These are phyloP conservation scores for Coriaria nepalensis DNA, from an alignment of 306 rosid species.

Conservation along the genomic window DNA sequence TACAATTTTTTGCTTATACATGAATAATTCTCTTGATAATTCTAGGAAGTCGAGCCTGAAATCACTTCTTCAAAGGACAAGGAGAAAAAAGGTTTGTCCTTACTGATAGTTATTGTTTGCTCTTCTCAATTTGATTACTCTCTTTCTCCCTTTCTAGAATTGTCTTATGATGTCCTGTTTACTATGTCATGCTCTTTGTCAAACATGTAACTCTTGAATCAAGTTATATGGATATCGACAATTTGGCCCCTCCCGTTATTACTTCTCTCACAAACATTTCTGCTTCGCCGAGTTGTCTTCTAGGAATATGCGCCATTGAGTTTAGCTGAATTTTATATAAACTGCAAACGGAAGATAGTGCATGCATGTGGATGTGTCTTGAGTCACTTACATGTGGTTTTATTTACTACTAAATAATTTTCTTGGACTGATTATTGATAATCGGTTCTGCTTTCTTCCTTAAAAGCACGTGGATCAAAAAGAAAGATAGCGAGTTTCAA, in stretches of 20 bases:
- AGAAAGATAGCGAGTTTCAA: conserved; percentile 55
- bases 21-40: conserved; percentile 9
- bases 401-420: too few species aligned
- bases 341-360: neutral
- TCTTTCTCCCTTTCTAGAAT: neutral
- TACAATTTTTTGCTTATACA: conserved; percentile 5
- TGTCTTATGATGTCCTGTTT: too few species aligned
- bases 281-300: too few species aligned
- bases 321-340: too few species aligned
- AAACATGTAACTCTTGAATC: too few species aligned
- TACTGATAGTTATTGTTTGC: conserved; percentile 2
- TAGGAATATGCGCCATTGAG: too few species aligned
- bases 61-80: conserved; percentile 25
- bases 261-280: too few species aligned
- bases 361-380: neutral
- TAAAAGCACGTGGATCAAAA: conserved; percentile 41
- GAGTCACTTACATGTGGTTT: neutral
- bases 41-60: conserved; percentile 49
- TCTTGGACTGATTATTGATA: neutral
- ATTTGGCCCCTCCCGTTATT: too few species aligned
- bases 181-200: too few species aligned
- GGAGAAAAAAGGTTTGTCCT: conserved; percentile 45
- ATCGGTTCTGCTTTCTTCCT: conserved; percentile 20
- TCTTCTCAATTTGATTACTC: conserved; percentile 4
- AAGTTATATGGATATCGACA: too few species aligned